Evolutionary conservation across 2,329 filamentous ascomycete species (phyloP).

Genomic region (Endothia cerciana): DNA sequence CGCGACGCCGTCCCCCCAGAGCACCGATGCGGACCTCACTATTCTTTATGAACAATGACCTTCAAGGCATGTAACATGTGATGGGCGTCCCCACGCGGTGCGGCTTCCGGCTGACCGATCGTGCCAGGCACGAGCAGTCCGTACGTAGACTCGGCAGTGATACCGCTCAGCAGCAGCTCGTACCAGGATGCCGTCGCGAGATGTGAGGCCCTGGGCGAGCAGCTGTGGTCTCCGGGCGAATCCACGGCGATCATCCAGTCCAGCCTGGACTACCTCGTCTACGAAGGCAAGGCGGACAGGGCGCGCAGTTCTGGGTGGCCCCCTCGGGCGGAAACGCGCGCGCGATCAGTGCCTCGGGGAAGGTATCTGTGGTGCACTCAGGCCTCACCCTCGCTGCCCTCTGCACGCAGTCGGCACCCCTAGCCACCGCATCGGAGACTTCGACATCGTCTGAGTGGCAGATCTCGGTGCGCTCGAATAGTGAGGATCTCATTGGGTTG

Average conservation of each 20-base stretch:
- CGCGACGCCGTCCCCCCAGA: slow-evolving; percentile 40
- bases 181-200: slow-evolving; percentile 37
- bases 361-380: slow-evolving; percentile 29
- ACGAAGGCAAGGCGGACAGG: slow-evolving; percentile 34
- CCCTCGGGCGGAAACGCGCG: slow-evolving; percentile 31
- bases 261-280: slow-evolving; percentile 43
- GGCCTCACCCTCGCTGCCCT: slow-evolving; percentile 39
- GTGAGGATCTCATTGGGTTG: slow-evolving; percentile 43
- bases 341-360: slow-evolving; percentile 37
- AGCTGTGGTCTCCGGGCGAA: slow-evolving; percentile 41
- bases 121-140: slow-evolving; percentile 39
- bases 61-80: slow-evolving; percentile 40
- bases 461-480: slow-evolving; percentile 43
- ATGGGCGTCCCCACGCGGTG: background rate
- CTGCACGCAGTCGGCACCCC: slow-evolving; percentile 50
- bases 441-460: slow-evolving; percentile 43
- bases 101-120: slow-evolving; percentile 1
- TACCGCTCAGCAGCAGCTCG: slow-evolving; percentile 38
- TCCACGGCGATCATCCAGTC: slow-evolving; percentile 36
- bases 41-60: slow-evolving; percentile 47
- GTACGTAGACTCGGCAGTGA: slow-evolving; percentile 39
- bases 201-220: slow-evolving; percentile 45
- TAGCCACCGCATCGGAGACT: slow-evolving; percentile 39
- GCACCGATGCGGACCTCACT: slow-evolving; percentile 42
- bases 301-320: slow-evolving; percentile 43